Percentiles rank a stretch among this genome's conserved stretches.
phyloP scores from a whole-genome alignment of 2,329 filamentous ascomycete species.

The Aciculosporium take region DNA sequence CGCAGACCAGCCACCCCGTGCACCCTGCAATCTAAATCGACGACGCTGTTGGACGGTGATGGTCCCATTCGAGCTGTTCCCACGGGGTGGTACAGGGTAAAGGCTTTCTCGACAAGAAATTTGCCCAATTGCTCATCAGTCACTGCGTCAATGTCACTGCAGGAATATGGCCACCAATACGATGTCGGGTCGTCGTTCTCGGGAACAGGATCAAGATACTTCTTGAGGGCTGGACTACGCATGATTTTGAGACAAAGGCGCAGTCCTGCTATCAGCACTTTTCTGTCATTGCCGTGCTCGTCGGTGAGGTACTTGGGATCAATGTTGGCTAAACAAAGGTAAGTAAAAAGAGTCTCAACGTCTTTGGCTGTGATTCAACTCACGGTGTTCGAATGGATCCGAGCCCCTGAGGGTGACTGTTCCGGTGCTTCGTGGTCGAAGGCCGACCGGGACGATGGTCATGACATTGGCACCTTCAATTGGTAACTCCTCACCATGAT shows the following conservation, averaged over 20 bases:
- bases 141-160: slow-evolving; percentile 8
- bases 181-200: slow-evolving; percentile 6
- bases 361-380: background rate
- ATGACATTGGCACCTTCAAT: slow-evolving; percentile 5
- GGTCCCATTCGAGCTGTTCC: slow-evolving; percentile 11
- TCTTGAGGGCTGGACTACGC: slow-evolving; percentile 6
- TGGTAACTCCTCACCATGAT: slow-evolving; percentile 9
- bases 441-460: slow-evolving; percentile 5
- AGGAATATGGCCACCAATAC: slow-evolving; percentile 12
- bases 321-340: slow-evolving; percentile 8
- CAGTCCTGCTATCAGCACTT: slow-evolving; percentile 9
- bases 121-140: slow-evolving; percentile 10
- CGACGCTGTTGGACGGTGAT: slow-evolving; percentile 6
- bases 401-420: slow-evolving; percentile 8
- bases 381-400: slow-evolving; percentile 10
- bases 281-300: slow-evolving; percentile 9
- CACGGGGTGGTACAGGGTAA: slow-evolving; percentile 10
- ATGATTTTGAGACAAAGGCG: slow-evolving; percentile 9
- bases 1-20: slow-evolving; percentile 36
- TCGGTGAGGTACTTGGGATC: slow-evolving; percentile 11
- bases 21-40: slow-evolving; percentile 40
- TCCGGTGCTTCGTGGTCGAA: slow-evolving; percentile 9
- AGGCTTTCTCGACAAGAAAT: slow-evolving; percentile 8
- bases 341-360: background rate
- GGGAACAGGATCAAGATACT: slow-evolving; percentile 8